Base-by-base conservation (phyloP, 164 flowering plant species). In the Chimonanthus praecox region DNA sequence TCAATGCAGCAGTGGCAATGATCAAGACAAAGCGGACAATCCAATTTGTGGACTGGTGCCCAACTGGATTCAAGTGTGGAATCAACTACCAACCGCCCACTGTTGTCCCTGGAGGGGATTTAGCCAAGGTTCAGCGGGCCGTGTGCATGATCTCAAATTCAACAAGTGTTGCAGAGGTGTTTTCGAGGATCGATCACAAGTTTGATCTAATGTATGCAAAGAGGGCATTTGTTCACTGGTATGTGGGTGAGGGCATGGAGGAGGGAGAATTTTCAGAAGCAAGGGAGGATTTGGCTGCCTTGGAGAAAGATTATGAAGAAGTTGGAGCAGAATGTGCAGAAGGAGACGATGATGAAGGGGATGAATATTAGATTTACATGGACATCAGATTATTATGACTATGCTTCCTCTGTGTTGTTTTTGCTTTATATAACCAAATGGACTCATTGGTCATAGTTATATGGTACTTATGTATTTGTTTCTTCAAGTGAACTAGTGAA, bases 261-360 rank as follows among this genome's bases (percentile, higher is more conserved):
- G 89, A 88, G 72, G 91, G 89, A 50, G 91, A 88, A 72, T 88
- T 88, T 80, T 86, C 89, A 6, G 89, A 88, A 72, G 91, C 87
- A 5, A 80, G 87, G 60, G 90, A 86, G 78, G 89, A 85, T 81
- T 84, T 86, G 67, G 89, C 89, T 63, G 90, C 90, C 13, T 60
- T 87, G 46, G 90, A 85, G 84, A 87, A 87, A 84, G 90, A 87
- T 67, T 87, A 87, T 62, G 89, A 87, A 73, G 90, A 87, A 75
- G 91, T 86, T 9, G 90, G 90, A 67, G 86, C 88, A 45, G 90
- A 87, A 78, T 83, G 82, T 50, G 83, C 66, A 3, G 90, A 86
- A 67, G 91, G 86, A 6, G 91, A 88, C 21, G 91, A 87, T 9
- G 91, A 87, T 15, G 87, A 80, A 7, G 83, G 77, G 16, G 89